Conservation (phyloP, 192 early-diverging fungal genomes). For the Cladochytrium replicatum region DNA sequence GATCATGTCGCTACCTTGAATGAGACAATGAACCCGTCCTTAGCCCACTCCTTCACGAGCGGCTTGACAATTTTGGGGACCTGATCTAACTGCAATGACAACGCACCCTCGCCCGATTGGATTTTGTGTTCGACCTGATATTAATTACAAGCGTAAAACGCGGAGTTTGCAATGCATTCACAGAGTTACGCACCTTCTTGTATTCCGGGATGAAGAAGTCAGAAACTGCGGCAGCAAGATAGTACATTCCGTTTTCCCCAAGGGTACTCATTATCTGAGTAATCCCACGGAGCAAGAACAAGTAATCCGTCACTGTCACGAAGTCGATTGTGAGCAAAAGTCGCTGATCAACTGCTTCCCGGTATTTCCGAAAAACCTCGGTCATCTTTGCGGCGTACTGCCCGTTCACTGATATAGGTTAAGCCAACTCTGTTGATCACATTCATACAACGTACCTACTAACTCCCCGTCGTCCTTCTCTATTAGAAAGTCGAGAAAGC, state of each 20-base stretch:
- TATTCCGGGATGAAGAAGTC: slow-evolving; percentile 96
- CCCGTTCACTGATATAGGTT: slow-evolving; percentile 41
- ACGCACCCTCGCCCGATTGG: slow-evolving; percentile 76
- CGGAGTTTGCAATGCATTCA: background rate
- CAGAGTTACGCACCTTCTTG: slow-evolving; percentile 57
- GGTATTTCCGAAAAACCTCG: slow-evolving; percentile 52
- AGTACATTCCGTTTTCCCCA: slow-evolving; percentile 74
- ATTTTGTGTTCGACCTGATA: slow-evolving; percentile 88
- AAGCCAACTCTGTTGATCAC: slow-evolving; percentile 4
- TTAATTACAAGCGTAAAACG: slow-evolving; percentile 6
- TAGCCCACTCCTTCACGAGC: slow-evolving; percentile 87
- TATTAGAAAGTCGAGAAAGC: slow-evolving; percentile 77
- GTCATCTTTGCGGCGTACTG: slow-evolving; percentile 61
- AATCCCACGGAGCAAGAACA: slow-evolving; percentile 75
- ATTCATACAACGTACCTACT: slow-evolving; percentile 29
- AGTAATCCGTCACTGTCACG: slow-evolving; percentile 83
- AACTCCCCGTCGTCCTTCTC: slow-evolving; percentile 47
- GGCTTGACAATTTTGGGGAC: slow-evolving; percentile 95
- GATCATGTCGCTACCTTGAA: slow-evolving; percentile 63
- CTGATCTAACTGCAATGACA: slow-evolving; percentile 84
- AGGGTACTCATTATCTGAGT: slow-evolving; percentile 58
- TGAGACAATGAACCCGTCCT: slow-evolving; percentile 83
- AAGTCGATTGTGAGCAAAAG: slow-evolving; percentile 76
- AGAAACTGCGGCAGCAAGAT: slow-evolving; percentile 93
- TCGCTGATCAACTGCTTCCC: slow-evolving; percentile 46